Percentiles rank a stretch among this genome's conserved stretches.
Evolutionary conservation across 1,284 basidiomycete species (phyloP).

Genomic region (Tylopilus sp.): DNA sequence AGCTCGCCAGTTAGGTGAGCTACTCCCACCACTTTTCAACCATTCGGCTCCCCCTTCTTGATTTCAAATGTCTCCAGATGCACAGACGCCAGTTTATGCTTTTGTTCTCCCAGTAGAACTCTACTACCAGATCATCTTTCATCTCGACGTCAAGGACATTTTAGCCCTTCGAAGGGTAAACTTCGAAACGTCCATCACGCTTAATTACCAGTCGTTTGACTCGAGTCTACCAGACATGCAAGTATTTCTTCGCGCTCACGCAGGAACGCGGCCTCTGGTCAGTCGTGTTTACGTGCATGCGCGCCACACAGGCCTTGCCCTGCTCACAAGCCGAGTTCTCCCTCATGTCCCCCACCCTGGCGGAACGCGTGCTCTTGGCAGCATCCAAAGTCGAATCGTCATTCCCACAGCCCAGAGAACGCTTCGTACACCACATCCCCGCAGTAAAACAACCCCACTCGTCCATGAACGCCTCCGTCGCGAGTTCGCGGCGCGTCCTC

Average conservation of each 20-base stretch:
- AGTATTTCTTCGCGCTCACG: slow-evolving; percentile 12
- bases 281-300: slow-evolving; percentile 10
- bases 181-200: background rate
- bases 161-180: slow-evolving; percentile 20
- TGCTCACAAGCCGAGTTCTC: slow-evolving; percentile 16
- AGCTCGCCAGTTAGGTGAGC: too few relatives aligned
- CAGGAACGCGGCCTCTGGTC: slow-evolving; percentile 13
- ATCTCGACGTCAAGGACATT: slow-evolving; percentile 17
- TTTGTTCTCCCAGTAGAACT: slow-evolving; percentile 22
- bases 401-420: slow-evolving; percentile 14
- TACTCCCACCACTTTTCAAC: too few relatives aligned
- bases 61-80: background rate
- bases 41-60: background rate
- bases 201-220: background rate
- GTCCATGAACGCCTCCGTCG: background rate
- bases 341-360: slow-evolving; percentile 6
- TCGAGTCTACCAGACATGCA: slow-evolving; percentile 16
- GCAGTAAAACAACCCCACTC: background rate
- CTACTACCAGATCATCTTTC: slow-evolving; percentile 10
- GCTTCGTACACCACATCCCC: background rate
- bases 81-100: background rate
- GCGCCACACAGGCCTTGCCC: slow-evolving; percentile 15
- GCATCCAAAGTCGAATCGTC: slow-evolving; percentile 17
- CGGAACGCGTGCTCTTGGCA: slow-evolving; percentile 7
- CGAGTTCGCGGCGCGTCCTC: slow-evolving; percentile 12